Evolutionary conservation across 345 rosid genomes (phyloP).

Genomic region (Geranium rotundifolium): DNA sequence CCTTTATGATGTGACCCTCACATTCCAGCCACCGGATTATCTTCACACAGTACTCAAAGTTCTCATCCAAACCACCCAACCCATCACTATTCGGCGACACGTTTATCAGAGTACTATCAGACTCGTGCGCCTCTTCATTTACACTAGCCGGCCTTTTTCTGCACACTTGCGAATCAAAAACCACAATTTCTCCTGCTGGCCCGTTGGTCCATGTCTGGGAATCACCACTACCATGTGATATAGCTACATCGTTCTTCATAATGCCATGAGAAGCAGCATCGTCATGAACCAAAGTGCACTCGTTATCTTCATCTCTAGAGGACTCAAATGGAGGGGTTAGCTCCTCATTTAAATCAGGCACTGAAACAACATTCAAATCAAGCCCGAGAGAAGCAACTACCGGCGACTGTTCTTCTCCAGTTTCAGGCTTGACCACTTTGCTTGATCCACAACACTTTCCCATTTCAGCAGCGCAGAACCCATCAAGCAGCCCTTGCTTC

Average conservation of each 20-base stretch:
- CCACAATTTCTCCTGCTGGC: slow-evolving; percentile 31
- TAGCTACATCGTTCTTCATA: slow-evolving; percentile 2
- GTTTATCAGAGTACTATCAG: slow-evolving; percentile 67
- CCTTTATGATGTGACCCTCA: slow-evolving; percentile 59
- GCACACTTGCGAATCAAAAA: slow-evolving; percentile 16
- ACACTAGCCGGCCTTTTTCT: slow-evolving; percentile 44
- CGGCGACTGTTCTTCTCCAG: slow-evolving; percentile 24
- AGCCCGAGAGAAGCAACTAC: slow-evolving; percentile 38
- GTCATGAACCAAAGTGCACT: slow-evolving; percentile 51
- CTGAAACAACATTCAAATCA: slow-evolving; percentile 70
- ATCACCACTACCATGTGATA: too few species aligned
- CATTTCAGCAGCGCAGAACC: slow-evolving; percentile 31
- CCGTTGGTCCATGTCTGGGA: slow-evolving; percentile 15
- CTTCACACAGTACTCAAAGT: slow-evolving; percentile 79
- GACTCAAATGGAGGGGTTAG: slow-evolving; percentile 69
- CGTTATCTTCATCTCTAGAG: slow-evolving; percentile 78
- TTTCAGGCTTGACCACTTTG: slow-evolving; percentile 12
- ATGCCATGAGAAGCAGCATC: slow-evolving; percentile 63
- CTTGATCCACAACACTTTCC: slow-evolving; percentile 48
- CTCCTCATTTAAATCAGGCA: slow-evolving; percentile 91
- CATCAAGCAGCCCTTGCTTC: slow-evolving; percentile 11
- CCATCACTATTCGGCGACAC: slow-evolving; percentile 43
- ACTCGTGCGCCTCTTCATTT: slow-evolving; percentile 67
- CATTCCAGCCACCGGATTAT: slow-evolving; percentile 73
- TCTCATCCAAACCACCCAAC: slow-evolving; percentile 58